A percentile compares a stretch with the other conserved stretches of the same genome.
Evolutionary conservation across 805 yeast species (phyloP).

Genomic region (Ogataea ramenticola): DNA sequence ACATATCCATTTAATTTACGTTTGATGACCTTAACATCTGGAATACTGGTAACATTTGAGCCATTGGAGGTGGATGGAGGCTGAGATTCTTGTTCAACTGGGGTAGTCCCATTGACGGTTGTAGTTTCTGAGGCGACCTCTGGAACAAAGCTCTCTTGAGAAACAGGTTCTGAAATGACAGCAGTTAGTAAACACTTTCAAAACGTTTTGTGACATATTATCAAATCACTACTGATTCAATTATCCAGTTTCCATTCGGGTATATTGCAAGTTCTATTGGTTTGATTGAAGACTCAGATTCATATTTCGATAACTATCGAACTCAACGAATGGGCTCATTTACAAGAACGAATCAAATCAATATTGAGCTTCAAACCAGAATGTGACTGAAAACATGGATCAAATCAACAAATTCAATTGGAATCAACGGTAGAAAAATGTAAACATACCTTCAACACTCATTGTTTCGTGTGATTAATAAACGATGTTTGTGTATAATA

Average conservation of each 20-base stretch:
- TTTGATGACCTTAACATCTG: constrained; percentile 56
- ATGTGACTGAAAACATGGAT: not conserved
- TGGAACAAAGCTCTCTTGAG: not conserved
- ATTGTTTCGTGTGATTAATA: not conserved
- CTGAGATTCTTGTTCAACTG: not conserved
- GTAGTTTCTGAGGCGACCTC: constrained; percentile 1
- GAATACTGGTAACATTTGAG: constrained; percentile 5
- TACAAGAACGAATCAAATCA: not conserved
- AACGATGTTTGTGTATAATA: no score
- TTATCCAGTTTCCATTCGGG: no score
- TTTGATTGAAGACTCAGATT: no score
- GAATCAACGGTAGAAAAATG: no score
- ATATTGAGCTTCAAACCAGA: not conserved
- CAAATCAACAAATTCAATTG: not conserved
- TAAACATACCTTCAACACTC: constrained; percentile 20
- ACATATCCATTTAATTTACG: constrained; percentile 88
- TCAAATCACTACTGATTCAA: no score
- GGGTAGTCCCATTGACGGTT: constrained; percentile 4
- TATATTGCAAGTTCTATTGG: no score
- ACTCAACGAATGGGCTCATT: no score
- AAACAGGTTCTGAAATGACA: no score
- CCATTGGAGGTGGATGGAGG: not conserved
- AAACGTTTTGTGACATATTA: no score
- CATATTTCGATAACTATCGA: no score
- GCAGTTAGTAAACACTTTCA: no score